A percentile compares a stretch with the other conserved stretches of the same genome.
These are phyloP conservation scores for Podospora pseudocomata DNA, from an alignment of 495 filamentous ascomycete genomes.

Conservation along the genomic window DNA sequence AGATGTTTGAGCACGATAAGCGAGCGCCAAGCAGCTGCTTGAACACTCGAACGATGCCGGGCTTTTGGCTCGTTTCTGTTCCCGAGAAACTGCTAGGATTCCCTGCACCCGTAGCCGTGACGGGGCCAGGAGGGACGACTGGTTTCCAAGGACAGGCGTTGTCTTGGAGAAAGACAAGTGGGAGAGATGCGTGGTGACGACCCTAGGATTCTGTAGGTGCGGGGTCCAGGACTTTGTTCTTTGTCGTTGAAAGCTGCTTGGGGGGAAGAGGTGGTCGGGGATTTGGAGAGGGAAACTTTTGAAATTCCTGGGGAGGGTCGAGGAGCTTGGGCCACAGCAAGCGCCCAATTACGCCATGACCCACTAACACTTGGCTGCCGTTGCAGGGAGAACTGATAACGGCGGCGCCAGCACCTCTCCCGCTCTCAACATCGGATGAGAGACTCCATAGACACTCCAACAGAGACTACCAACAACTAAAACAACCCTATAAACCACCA, in stretches of 20 bases:
- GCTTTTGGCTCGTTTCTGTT: not conserved
- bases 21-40: not conserved
- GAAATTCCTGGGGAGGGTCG: not conserved
- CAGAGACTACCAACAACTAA: not conserved
- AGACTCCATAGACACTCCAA: not conserved
- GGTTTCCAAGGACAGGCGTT: not conserved
- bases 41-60: not conserved
- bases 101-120: not conserved
- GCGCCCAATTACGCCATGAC: constrained; percentile 12
- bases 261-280: not conserved
- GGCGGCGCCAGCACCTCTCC: not conserved
- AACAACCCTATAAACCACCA: not conserved
- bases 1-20: constrained; percentile 1
- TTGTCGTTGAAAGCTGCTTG: not conserved
- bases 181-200: not conserved
- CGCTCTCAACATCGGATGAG: not conserved
- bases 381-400: constrained; percentile 1
- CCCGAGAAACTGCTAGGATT: not conserved
- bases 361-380: not conserved
- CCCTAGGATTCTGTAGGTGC: not conserved
- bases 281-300: not conserved
- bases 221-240: constrained; percentile 1
- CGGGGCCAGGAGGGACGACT: not conserved
- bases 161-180: not conserved
- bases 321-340: constrained; percentile 24